Evolutionary conservation across 345 rosid genomes (phyloP), one percentile per base, ranked within the genome.

Genomic region (Populus deltoides): DNA sequence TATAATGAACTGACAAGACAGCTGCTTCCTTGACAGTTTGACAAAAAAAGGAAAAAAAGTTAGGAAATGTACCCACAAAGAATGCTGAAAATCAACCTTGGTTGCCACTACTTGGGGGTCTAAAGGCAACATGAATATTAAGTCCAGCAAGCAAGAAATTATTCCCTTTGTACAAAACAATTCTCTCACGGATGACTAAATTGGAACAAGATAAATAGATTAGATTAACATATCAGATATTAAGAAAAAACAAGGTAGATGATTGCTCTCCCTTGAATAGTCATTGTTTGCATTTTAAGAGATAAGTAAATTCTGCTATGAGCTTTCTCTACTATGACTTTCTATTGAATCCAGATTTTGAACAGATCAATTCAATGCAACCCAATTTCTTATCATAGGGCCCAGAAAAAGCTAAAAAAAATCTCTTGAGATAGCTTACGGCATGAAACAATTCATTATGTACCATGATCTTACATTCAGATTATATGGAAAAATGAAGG

Each of bases 401-500:
- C 17, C 38, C 6, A 18, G 10, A 27, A 71, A 25, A 17, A 43
- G 51, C 38, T 66, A 67, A 31, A 65, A 39, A 33, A 18, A 36
- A 57, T 47, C 22, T 24, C 29, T 35, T 2, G 13, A 17, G 22
- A 81, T 47, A 73, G 7, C 63, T 36, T 73, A 71, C 72, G 49
- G 15, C 39, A 72, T 22, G 16, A 68, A 72, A 59, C 71, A 82
- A 72, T 49, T 72, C 38, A 51, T 29, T 17, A 75, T 25, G n/a
- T 38, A 67, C 62, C 59, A 65, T 53, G 72, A 47, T 83, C 83
- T 82, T 86, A 92, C 97, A 83, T 88, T 77, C 72, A 90, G 90
- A 43, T 81, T 91, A 84, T 89, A 90, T 18, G 91, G 91, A 72
- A 82, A 80, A 83, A 84, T 82, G 77, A 92, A 91, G 55, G 98